A percentile compares a stretch with the other conserved stretches of the same genome.
Evolutionary conservation across 2,329 filamentous ascomycete species (phyloP).

Genomic region (Pestalotiopsis sp.): DNA sequence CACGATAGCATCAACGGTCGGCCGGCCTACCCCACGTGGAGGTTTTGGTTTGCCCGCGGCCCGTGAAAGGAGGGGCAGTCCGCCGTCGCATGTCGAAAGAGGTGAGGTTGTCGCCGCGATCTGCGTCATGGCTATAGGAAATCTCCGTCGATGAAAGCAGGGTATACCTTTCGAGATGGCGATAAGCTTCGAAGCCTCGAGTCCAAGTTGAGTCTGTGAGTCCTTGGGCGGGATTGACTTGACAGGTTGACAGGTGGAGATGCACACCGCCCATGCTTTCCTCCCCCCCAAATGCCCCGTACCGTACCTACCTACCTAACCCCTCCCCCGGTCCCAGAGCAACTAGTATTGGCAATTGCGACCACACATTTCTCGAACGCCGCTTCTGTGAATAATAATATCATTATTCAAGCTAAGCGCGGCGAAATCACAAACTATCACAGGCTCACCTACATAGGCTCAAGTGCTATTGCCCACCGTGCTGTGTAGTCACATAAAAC

Average conservation of each 20-base stretch:
- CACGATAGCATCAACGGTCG: neutral
- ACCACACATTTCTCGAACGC: neutral
- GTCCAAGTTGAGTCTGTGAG: neutral
- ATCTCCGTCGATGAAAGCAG: constrained; percentile 1
- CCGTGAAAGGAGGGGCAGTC: neutral
- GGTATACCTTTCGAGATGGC: neutral
- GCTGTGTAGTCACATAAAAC: neutral
- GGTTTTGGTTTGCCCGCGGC: neutral
- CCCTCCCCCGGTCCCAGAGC: neutral
- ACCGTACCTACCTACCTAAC: neutral
- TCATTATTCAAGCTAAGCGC: constrained; percentile 7
- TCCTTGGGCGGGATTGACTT: neutral
- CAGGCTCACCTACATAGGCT: neutral
- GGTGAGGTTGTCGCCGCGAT: neutral
- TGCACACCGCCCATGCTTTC: neutral
- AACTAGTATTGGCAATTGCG: neutral
- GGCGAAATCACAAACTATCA: neutral
- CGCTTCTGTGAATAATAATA: neutral
- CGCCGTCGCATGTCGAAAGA: neutral
- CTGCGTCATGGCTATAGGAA: neutral
- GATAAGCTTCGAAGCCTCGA: neutral
- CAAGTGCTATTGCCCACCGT: neutral
- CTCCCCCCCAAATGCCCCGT: neutral
- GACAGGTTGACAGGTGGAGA: constrained; percentile 2
- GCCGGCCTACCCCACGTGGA: neutral